Evolutionary conservation across 192 early-diverging fungal species (phyloP).

Genomic region (Podochytrium sp.): DNA sequence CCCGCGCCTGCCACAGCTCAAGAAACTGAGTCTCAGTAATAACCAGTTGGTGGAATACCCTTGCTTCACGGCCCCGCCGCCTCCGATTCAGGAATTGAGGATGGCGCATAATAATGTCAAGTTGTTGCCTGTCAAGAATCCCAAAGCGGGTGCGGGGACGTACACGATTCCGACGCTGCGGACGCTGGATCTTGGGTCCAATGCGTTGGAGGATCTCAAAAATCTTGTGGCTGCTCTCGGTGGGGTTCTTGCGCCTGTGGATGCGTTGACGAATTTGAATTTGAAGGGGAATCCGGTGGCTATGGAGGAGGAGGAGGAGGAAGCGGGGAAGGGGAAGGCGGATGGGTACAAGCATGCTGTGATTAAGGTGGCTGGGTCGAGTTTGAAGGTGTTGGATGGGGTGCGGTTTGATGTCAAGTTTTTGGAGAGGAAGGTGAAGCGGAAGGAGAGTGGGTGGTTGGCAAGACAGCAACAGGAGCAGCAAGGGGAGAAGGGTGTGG

Average conservation of each 20-base stretch:
- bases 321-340: slow-evolving; percentile 38
- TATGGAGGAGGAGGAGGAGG: slow-evolving; percentile 43
- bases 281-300: slow-evolving; percentile 60
- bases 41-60: slow-evolving; percentile 72
- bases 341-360: slow-evolving; percentile 46
- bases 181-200: slow-evolving; percentile 16
- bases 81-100: slow-evolving; percentile 70
- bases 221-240: slow-evolving; percentile 43
- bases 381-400: slow-evolving; percentile 72
- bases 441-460: slow-evolving; percentile 51
- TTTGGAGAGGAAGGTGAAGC: slow-evolving; percentile 67
- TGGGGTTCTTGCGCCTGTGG: slow-evolving; percentile 49
- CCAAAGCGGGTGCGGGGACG: slow-evolving; percentile 21
- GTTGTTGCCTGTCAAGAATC: slow-evolving; percentile 34
- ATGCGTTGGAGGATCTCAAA: slow-evolving; percentile 71
- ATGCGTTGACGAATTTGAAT: slow-evolving; percentile 63
- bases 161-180: slow-evolving; percentile 39
- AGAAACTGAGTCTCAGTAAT: slow-evolving; percentile 78
- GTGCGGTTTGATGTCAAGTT: slow-evolving; percentile 77
- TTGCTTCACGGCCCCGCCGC: slow-evolving; percentile 50
- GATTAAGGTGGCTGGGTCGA: slow-evolving; percentile 56
- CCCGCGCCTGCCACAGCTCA: slow-evolving; percentile 57
- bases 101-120: slow-evolving; percentile 77
- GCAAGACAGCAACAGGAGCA: slow-evolving; percentile 41
- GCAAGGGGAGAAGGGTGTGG: slow-evolving; percentile 11